Conservation (phyloP, 2,329 filamentous ascomycete species). For the Cryoendolithus antarcticus region DNA sequence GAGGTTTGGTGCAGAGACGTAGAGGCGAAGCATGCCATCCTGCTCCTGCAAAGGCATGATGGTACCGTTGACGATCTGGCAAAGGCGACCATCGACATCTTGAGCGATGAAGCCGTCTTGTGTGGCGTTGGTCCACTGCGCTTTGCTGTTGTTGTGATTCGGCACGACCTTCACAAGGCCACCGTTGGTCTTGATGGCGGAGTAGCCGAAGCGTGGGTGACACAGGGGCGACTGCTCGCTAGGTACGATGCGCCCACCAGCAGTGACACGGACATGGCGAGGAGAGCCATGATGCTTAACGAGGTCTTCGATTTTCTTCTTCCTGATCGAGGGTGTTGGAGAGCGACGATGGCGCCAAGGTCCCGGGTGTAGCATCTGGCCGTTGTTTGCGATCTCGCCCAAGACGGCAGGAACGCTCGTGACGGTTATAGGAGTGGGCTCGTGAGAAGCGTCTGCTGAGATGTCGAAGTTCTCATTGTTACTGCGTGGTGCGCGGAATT, state of each 20-base stretch:
- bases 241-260: constrained; percentile 40
- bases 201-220: constrained; percentile 27
- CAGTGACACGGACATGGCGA: constrained; percentile 38
- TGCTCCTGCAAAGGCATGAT: constrained; percentile 22
- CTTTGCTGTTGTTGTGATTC: constrained; percentile 18
- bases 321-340: constrained; percentile 38
- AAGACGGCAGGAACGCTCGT: constrained; percentile 12
- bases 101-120: constrained; percentile 24
- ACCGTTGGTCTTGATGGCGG: constrained; percentile 25
- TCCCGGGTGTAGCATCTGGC: constrained; percentile 15
- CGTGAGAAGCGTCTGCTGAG: constrained; percentile 10
- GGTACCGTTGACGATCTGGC: constrained; percentile 25
- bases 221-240: constrained; percentile 30
- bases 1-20: constrained; percentile 26
- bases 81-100: constrained; percentile 23
- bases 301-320: constrained; percentile 36
- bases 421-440: constrained; percentile 6
- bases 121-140: constrained; percentile 14
- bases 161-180: constrained; percentile 26
- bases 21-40: constrained; percentile 23
- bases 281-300: constrained; percentile 41
- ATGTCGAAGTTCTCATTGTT: constrained; percentile 21
- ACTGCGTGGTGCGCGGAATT: constrained; percentile 15
- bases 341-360: constrained; percentile 25
- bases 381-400: constrained; percentile 23